Base-by-base conservation (phyloP, 768 basidiomycete species). In the Rhizopogon vinicolor region DNA sequence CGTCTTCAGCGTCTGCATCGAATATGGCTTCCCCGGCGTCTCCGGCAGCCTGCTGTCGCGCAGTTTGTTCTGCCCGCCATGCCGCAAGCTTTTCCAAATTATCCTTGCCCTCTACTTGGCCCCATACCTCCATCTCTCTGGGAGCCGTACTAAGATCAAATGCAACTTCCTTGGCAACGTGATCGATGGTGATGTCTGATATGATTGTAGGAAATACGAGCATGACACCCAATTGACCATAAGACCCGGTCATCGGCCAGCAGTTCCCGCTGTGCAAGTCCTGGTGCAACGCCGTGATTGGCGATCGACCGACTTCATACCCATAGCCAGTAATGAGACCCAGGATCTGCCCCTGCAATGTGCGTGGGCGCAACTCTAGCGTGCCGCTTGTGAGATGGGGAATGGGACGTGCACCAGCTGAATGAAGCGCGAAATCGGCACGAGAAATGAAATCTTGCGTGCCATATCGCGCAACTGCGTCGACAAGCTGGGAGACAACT, bases 41-140 rank as follows among this genome's bases (percentile, higher is more conserved):
- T 6, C 71, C 67, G 51, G 59, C 51, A 49, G 66, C 71, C 58
- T 71, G 72, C 50, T 65, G 65, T 55, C 62, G 62, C 51, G 65
- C 65, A 39, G 67, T 71, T 64, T 73, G 75, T 65, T 78, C 75
- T 58, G 70, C 77, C 58, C 72, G 74, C 76, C 86, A 91, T 52
- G 72, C 78, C 31, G 63, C 64, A 31, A 90, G 74, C 66, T 84
- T 88, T 37, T 70, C 79, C 6, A 84, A 53, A 61, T 94, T 91
- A 2, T 90, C 87, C 48, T 65, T 57, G 9, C 89, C 91, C 60
- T 97, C 93, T 39, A 96, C 81, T 60, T 93, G 69, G 0, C 85
- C 94, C 94, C 93, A 96, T 5, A 96, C 81, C 62, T 97, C 92
- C 83, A 98, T 91, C 41, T 87, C 77, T 56, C 82, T 76, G 42